Conservation (phyloP, 352 stramenopile species). For the Phytophthora pluvialis region DNA sequence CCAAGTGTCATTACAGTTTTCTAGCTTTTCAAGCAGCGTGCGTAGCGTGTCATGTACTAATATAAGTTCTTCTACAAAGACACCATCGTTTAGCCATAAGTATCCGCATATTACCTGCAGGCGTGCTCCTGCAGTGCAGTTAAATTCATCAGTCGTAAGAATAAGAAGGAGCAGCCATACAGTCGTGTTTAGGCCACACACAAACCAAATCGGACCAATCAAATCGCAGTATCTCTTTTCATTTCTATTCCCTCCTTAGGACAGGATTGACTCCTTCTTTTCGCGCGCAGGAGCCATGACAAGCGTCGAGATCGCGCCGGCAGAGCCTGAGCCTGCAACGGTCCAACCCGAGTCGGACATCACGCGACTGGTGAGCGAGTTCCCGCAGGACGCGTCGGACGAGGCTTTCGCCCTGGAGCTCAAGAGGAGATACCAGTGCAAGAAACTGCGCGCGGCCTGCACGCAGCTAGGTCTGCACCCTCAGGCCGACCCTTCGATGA, state of each 20-base stretch:
- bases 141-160: too few relatives aligned
- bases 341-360: not conserved
- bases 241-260: not conserved
- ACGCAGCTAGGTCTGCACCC: conserved; percentile 22
- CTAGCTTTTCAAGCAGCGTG: too few relatives aligned
- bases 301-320: conserved; percentile 1
- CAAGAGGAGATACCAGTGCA: conserved; percentile 14
- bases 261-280: not conserved
- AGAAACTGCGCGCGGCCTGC: conserved; percentile 13
- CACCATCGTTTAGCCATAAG: too few relatives aligned
- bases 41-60: too few relatives aligned
- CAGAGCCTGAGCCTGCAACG: not conserved
- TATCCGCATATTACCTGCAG: too few relatives aligned
- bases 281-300: not conserved
- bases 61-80: too few relatives aligned
- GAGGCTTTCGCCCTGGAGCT: conserved; percentile 11
- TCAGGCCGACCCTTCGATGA: conserved; percentile 18
- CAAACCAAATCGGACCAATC: not conserved
- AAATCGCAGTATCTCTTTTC: not conserved
- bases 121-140: too few relatives aligned
- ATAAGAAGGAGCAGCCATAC: too few relatives aligned
- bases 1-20: too few relatives aligned
- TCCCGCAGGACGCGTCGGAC: conserved; percentile 14
- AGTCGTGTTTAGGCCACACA: too few relatives aligned
- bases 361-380: conserved; percentile 5